Conservation (phyloP, 305 asterid species). For the Vinca major region DNA sequence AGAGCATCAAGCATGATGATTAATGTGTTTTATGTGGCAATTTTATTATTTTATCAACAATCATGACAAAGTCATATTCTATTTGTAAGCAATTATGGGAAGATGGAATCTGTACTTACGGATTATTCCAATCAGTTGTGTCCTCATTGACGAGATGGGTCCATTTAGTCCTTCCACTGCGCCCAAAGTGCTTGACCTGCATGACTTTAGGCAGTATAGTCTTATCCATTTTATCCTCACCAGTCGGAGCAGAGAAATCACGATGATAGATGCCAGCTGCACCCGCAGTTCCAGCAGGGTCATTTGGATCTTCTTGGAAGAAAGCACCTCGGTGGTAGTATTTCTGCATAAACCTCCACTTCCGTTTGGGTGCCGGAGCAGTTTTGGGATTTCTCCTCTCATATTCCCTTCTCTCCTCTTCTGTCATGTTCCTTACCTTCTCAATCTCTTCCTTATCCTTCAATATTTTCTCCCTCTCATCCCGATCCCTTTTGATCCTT, state of each 20-base stretch:
- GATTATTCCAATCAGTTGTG: constrained; percentile 94
- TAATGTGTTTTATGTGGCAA: background rate
- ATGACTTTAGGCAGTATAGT: constrained; percentile 84
- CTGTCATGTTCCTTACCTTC: constrained; percentile 86
- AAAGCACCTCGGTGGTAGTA: constrained; percentile 94
- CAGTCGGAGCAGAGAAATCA: constrained; percentile 59
- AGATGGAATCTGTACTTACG: constrained; percentile 43
- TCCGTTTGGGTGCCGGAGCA: constrained; percentile 37
- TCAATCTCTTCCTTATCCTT: constrained; percentile 95
- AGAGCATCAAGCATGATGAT: background rate
- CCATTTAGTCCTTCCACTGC: constrained; percentile 99
- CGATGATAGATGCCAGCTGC: constrained; percentile 42
- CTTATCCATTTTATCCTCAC: constrained; percentile 77
- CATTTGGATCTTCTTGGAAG: constrained; percentile 70
- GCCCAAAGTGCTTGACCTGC: constrained; percentile 99
- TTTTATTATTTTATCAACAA: background rate
- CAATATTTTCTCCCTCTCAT: constrained; percentile 59
- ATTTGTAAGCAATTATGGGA: too few relatives aligned
- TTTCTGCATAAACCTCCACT: constrained; percentile 94
- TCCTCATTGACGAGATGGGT: constrained; percentile 93
- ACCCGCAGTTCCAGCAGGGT: constrained; percentile 60
- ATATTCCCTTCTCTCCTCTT: constrained; percentile 95
- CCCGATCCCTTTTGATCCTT: constrained; percentile 90
- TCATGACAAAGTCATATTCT: background rate
- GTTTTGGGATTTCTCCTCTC: constrained; percentile 89